phyloP scores from a whole-genome alignment of 225 moss, liverwort and hornwort genomes.

The Takakia lepidozioides region DNA sequence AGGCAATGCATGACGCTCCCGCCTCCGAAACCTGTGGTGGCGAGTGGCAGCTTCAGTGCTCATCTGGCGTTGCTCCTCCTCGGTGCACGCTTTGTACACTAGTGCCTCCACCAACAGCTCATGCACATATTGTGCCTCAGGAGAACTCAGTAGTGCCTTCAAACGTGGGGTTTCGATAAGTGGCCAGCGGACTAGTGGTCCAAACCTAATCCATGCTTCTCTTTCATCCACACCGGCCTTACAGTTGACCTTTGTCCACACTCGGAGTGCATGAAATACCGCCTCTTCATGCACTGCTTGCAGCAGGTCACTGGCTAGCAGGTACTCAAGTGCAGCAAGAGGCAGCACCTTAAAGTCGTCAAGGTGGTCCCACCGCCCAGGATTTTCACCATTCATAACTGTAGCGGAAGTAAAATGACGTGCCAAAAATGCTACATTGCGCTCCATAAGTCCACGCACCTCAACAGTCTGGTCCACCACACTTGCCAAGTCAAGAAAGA shows the following conservation, averaged over 20 bases:
- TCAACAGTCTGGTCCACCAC: conserved; percentile 8
- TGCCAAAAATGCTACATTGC: conserved; percentile 7
- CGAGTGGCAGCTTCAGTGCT: not conserved
- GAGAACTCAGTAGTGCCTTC: conserved; percentile 2
- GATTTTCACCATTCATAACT: conserved; percentile 10
- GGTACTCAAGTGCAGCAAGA: conserved; percentile 5
- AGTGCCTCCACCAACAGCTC: conserved; percentile 7
- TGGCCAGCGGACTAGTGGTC: conserved; percentile 9
- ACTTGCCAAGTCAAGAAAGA: conserved; percentile 7
- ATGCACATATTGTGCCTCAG: conserved; percentile 4
- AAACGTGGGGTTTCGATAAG: conserved; percentile 7
- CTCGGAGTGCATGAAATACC: conserved; percentile 6
- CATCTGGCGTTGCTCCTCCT: conserved; percentile 5
- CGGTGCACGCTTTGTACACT: conserved; percentile 6
- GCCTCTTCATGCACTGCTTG: conserved; percentile 11
- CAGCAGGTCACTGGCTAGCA: conserved; percentile 7
- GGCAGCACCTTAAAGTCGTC: conserved; percentile 8
- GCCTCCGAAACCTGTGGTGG: conserved; percentile 4
- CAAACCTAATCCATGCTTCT: conserved; percentile 3
- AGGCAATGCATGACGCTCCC: conserved; percentile 5
- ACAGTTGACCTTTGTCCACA: conserved; percentile 7
- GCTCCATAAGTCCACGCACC: conserved; percentile 1
- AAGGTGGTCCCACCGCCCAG: conserved; percentile 9
- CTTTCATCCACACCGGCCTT: conserved; percentile 2
- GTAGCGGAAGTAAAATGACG: conserved; percentile 4